phyloP scores from a whole-genome alignment of 805 yeast species.

The Lipomyces spencermartinsiae region DNA sequence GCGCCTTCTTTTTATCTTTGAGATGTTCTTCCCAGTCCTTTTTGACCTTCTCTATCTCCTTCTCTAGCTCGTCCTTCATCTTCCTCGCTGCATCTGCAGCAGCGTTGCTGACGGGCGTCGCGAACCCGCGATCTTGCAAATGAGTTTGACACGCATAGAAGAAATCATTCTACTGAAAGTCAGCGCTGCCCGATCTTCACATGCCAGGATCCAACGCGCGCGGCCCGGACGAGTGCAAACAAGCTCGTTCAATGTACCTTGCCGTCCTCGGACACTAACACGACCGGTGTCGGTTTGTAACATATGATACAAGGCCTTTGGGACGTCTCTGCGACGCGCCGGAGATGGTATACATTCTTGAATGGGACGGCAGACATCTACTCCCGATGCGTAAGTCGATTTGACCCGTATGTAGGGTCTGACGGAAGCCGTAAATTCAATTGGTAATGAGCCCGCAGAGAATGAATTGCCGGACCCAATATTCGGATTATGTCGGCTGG shows the following conservation, averaged over 20 bases:
- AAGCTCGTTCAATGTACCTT: slow-evolving; percentile 34
- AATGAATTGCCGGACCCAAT: background rate
- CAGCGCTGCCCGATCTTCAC: background rate
- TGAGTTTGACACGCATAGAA: slow-evolving; percentile 61
- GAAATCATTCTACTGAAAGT: slow-evolving; percentile 50
- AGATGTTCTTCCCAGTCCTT: slow-evolving; percentile 45
- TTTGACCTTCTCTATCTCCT: slow-evolving; percentile 46
- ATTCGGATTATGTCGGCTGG: background rate
- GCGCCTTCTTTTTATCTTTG: slow-evolving; percentile 35
- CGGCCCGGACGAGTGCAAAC: background rate
- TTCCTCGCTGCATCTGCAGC: slow-evolving; percentile 47
- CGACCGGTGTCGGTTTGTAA: slow-evolving; percentile 59
- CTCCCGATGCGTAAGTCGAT: background rate
- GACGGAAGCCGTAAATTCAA: background rate
- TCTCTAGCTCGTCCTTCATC: slow-evolving; percentile 40
- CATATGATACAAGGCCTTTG: slow-evolving; percentile 59
- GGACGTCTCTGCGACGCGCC: slow-evolving; percentile 55
- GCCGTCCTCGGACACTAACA: slow-evolving; percentile 55
- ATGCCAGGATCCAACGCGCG: background rate
- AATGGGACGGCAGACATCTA: slow-evolving; percentile 40
- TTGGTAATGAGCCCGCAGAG: background rate
- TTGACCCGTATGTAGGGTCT: background rate
- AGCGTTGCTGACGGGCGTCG: slow-evolving; percentile 51
- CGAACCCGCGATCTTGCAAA: slow-evolving; percentile 56
- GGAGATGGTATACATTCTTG: slow-evolving; percentile 53